phyloP scores from a whole-genome alignment of 768 basidiomycete genomes.

The Arthromyces matolae region DNA sequence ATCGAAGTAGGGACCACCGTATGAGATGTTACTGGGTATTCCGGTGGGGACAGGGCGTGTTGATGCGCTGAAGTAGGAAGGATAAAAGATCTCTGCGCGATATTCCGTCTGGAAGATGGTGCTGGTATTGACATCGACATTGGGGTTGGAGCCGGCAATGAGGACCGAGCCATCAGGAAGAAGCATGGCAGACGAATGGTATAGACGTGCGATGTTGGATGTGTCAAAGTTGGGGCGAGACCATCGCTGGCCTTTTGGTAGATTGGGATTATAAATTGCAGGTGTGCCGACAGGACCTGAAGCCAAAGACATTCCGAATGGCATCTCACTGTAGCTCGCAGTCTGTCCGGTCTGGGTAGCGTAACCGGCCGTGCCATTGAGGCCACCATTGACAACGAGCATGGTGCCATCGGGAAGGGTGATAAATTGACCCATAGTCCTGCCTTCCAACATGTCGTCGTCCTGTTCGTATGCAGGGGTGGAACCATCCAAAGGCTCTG shows the following conservation, averaged over 20 bases:
- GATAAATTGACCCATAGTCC: conserved; percentile 94
- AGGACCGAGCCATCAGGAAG: conserved; percentile 81
- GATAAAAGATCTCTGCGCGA: conserved; percentile 86
- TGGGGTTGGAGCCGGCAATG: conserved; percentile 92
- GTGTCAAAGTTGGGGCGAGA: conserved; percentile 52
- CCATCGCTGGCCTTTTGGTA: conserved; percentile 60
- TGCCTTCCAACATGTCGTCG: conserved; percentile 68
- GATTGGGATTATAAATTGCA: conserved; percentile 67
- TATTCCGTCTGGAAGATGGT: conserved; percentile 75
- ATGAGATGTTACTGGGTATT: conserved; percentile 67
- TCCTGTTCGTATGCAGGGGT: conserved; percentile 60
- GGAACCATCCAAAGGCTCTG: conserved; percentile 74
- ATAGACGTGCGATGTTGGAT: conserved; percentile 64
- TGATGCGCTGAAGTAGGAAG: conserved; percentile 75
- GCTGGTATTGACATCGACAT: conserved; percentile 69
- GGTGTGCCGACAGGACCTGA: conserved; percentile 65
- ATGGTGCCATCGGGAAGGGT: conserved; percentile 73
- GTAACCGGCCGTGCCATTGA: conserved; percentile 85
- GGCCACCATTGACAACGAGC: conserved; percentile 77
- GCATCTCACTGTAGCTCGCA: conserved; percentile 48
- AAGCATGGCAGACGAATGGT: conserved; percentile 77
- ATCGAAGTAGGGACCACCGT: conserved; percentile 82
- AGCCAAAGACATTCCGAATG: conserved; percentile 58
- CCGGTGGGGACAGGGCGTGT: conserved; percentile 68
- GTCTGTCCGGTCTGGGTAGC: conserved; percentile 46